Base-by-base conservation (phyloP, 768 basidiomycete species). In the Solioccasus polychromus region DNA sequence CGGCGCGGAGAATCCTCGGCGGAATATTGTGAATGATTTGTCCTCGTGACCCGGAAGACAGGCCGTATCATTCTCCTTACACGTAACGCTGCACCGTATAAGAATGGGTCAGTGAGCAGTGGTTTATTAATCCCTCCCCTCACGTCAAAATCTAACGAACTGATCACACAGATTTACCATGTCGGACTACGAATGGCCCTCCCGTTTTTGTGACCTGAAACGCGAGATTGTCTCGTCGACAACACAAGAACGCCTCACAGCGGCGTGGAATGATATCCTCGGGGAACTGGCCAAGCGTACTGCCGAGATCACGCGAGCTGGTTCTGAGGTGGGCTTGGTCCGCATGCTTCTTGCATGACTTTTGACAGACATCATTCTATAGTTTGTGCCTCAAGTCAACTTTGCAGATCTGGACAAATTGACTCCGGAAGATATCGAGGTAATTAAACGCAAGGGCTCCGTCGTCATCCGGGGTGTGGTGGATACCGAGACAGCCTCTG, bases 391-490 rank as follows among this genome's bases (percentile, higher is more conserved):
- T 4, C 77, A 80, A 61, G 75, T 87, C 39, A 67, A 76, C 15
- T 17, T 34, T 17, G 32, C 17, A 34, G 32, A 34, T 17, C 64
- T 88, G 14, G 59, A 70, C 5, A 72, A 58, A 18, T 62, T 87
- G 32, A 66, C 68, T 35, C 44, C 57, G 0, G 76, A 78, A 17
- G 65, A 75, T 25, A 47, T 83, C 7, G 70, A 71, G 3, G 68
- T 59, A 41, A 78, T 87, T 50, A 78, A 69, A 55, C 65, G 73
- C 35, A 71, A 69, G 45, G 84, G 85, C 15, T 74, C 74, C 17
- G 73, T 88, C 26, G 75, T 87, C 24, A 80, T 87, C 46, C 73
- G 67, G 24, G 73, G 78, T 50, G 74, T 87, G 8, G 81, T 86
- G 4, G 72, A 78, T 26, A 73, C 77, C 43, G 66, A 65, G 14